Percentiles rank a stretch among this genome's conserved stretches.
These are phyloP conservation scores for Magnolia changhungtana DNA, from an alignment of 164 flowering plant species.

Conservation along the genomic window DNA sequence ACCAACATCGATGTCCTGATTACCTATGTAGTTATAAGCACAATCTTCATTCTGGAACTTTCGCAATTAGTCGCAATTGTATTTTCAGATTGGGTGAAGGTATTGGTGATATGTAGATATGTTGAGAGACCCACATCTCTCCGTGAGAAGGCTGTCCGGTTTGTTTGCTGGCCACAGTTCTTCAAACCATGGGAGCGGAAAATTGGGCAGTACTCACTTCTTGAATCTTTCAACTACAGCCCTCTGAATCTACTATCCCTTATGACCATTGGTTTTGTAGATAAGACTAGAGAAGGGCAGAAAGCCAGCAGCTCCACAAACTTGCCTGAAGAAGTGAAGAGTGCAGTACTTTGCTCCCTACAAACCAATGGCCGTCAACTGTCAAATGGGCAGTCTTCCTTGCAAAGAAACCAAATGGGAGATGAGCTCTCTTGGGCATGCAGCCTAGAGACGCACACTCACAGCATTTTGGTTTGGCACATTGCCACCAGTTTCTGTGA, in stretches of 20 bases:
- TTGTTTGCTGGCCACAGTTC: neutral
- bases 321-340: neutral
- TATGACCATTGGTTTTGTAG: neutral
- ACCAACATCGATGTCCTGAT: no score
- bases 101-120: neutral
- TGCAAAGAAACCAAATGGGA: neutral
- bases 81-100: neutral
- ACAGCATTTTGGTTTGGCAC: neutral
- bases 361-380: neutral
- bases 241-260: neutral
- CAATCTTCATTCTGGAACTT: neutral
- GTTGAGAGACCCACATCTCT: neutral
- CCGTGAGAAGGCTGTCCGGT: neutral
- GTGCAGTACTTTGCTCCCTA: neutral
- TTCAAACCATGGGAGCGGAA: neutral
- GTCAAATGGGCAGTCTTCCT: constrained; percentile 1
- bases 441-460: neutral
- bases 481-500: neutral
- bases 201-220: neutral
- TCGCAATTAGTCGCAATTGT: no score
- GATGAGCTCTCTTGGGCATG: neutral
- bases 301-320: neutral
- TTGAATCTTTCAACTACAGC: neutral
- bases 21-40: no score
- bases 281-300: neutral